Evolutionary conservation across 176 grass and related monocot genomes (phyloP).

Genomic region (Melocanna baccifera): DNA sequence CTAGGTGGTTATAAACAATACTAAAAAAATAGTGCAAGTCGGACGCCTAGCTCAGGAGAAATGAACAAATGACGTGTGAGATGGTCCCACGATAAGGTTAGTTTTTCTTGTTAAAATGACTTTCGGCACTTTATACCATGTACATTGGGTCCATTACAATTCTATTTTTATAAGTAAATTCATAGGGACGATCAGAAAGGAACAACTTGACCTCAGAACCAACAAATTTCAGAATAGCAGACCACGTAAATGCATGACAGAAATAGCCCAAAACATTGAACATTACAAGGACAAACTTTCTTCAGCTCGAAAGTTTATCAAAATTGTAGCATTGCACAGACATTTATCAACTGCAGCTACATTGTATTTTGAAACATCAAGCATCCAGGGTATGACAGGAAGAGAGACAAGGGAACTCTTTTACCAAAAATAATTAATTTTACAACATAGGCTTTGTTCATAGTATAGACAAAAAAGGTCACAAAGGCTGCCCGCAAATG

Average conservation of each 20-base stretch:
- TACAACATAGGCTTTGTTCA: slow-evolving; percentile 47
- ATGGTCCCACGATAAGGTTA: neutral
- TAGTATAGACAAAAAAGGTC: slow-evolving; percentile 30
- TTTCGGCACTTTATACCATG: neutral
- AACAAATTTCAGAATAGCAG: neutral
- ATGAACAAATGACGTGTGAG: neutral
- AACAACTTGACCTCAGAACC: neutral
- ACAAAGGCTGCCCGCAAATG: slow-evolving; percentile 27
- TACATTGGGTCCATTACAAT: neutral
- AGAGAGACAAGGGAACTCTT: slow-evolving; percentile 14
- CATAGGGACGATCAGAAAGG: neutral
- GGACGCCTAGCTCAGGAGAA: neutral
- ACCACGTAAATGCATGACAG: neutral
- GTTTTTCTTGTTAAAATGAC: neutral
- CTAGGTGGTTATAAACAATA: neutral
- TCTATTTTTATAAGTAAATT: neutral
- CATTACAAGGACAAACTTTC: neutral
- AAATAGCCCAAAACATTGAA: neutral
- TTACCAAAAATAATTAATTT: slow-evolving; percentile 35
- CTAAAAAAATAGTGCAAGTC: neutral
- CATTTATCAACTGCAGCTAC: slow-evolving; percentile 4
- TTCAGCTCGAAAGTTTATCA: neutral
- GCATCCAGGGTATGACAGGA: neutral
- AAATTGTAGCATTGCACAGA: slow-evolving; percentile 7
- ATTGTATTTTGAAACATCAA: neutral